Evolutionary conservation across 345 rosid genomes (phyloP), one percentile per base, ranked within the genome.

Genomic region (Draba incana): DNA sequence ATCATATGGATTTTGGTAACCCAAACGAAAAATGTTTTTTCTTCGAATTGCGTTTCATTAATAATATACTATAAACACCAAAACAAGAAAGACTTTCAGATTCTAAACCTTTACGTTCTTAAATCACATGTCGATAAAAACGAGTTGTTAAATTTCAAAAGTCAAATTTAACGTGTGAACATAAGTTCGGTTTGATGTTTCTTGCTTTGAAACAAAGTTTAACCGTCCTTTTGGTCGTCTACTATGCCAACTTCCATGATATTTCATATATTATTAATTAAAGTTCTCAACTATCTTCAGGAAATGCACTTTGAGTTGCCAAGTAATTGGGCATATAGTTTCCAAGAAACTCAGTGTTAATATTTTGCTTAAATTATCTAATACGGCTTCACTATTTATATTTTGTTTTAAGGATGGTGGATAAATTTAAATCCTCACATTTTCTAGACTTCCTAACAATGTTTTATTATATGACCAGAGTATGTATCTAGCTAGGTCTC

Each of bases 151-250:
- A 44, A n/a, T 5, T 50, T 31, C 28, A 45, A 37, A 60, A 44
- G 77, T 67, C 72, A 67, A 67, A 13, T n/a, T 52, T 66, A 16
- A 60, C n/a, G 68, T 67, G 63, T 60, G 77, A 67, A 67, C 77
- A 60, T 55, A 46, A 45, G 63, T 44, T 53, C 35, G 27, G 49
- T 24, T 52, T 45, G 44, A 52, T 59, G 56, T 60, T 59, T 74
- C 63, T 74, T 66, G 44, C 62, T 46, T 52, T 44, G 61, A 49
- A 65, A 57, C 62, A 33, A 53, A 44, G 48, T 50, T 41, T 24
- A 49, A 42, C 10, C 27, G 30, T 28, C 38, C 23, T 42, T 37
- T 2, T 44, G 63, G 68, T 59, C 68, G 10, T 59, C 48, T 44
- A 56, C 39, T 57, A 49, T 58, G 35, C 61, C 50, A 74, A 74